Conservation (phyloP, 495 filamentous ascomycete species). For the Neurospora sp. region DNA sequence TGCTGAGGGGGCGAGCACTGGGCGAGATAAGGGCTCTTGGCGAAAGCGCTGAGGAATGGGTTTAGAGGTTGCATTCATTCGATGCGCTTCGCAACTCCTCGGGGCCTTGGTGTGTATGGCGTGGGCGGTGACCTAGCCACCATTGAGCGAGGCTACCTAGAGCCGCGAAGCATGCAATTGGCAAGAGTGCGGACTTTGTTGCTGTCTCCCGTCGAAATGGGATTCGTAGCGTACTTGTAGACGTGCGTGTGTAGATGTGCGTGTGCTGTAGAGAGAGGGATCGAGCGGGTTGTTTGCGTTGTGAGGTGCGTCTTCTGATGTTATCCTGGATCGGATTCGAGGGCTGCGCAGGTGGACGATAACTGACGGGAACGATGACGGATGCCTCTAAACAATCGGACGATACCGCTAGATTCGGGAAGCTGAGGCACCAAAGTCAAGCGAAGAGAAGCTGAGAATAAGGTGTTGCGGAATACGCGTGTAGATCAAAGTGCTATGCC, state of each 20-base stretch:
- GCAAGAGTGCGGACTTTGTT: neutral
- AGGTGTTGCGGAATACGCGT: neutral
- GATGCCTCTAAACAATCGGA: neutral
- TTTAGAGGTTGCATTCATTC: conserved; percentile 97
- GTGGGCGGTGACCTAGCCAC: conserved; percentile 10
- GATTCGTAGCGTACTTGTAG: neutral
- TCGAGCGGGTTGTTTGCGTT: neutral
- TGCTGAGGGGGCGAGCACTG: conserved; percentile 90
- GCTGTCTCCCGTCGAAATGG: neutral
- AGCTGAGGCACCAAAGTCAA: neutral
- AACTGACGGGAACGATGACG: neutral
- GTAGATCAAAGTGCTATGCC: neutral
- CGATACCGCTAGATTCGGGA: neutral
- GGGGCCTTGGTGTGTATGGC: conserved; percentile 9
- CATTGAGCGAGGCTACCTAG: conserved; percentile 13
- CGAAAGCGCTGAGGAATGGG: conserved; percentile 96
- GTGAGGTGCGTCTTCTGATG: neutral
- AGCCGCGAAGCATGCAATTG: conserved; percentile 6
- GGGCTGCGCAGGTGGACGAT: neutral
- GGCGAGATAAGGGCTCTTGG: conserved; percentile 82
- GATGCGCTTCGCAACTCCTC: conserved; percentile 17
- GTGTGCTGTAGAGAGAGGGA: neutral
- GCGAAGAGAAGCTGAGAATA: neutral
- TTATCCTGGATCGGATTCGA: neutral
- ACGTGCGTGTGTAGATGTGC: neutral